Base-by-base conservation (phyloP, 2,329 filamentous ascomycete species). In the Colletotrichum tamarilloi region DNA sequence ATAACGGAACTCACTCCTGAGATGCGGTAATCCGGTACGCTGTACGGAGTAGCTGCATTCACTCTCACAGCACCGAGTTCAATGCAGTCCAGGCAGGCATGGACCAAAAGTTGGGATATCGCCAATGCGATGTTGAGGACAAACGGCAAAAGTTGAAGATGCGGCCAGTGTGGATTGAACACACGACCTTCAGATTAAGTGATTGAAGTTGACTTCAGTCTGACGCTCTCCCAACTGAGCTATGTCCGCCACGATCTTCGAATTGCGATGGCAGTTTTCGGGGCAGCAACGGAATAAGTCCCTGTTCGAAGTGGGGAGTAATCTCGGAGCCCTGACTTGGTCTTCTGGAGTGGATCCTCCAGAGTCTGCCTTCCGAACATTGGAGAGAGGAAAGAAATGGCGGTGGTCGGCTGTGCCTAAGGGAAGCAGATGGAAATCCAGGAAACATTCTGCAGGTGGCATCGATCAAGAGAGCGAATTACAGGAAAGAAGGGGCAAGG, bases 161-260 rank as follows among this genome's bases (percentile, higher is more conserved):
- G 71, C 71, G 71, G 71, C 71, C 71, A 73, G 71, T 73, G 71
- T 73, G 71, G 71, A 73, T 73, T 73, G 71, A 73, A 73, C 71
- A 73, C 67, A 73, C 70, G 70, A 73, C 70, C 70, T 70, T 73
- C 70, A 73, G 70, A 73, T 73, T 65, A 62, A 65, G 26, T 65
- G 67, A 70, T 26, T 70, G 67, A 73, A 73, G 70, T 73, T 73
- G 3, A 52, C 70, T 73, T 73, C 70, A 73, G 70, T 73, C 70
- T 73, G 70, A 71, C 68, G 68, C 68, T 71, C 68, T 73, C 67
- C 71, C 71, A 73, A 73, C 67, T 73, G 71, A 73, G 71, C 71
- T 73, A 73, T 73, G 71, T 73, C 71, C 71, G 71, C 71, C 67
- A 62, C 49, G n/a, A 28, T 64, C 70, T 73, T 62, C 71, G 19